Evolutionary conservation across 2,329 filamentous ascomycete species (phyloP).

Genomic region (Dryadomyces sulphureus): DNA sequence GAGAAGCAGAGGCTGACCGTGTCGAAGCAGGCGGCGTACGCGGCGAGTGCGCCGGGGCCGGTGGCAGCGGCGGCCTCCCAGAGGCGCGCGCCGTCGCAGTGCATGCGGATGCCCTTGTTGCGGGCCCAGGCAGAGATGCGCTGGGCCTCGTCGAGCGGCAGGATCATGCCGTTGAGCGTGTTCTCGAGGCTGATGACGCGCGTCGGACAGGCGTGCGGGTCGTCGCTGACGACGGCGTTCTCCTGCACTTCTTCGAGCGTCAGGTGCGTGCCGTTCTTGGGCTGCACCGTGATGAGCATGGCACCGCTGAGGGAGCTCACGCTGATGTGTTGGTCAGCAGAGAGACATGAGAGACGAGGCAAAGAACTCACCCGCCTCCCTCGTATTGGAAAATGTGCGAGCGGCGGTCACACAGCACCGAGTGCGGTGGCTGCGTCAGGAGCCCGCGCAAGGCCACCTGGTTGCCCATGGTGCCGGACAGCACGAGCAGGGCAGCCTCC

Average conservation of each 20-base stretch:
- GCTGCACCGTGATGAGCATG: conserved; percentile 48
- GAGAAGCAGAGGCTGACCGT: conserved; percentile 44
- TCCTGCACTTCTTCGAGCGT: conserved; percentile 63
- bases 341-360: neutral
- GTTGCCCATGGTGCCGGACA: conserved; percentile 91
- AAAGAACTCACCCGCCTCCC: conserved; percentile 36
- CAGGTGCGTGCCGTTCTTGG: conserved; percentile 57
- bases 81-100: conserved; percentile 36
- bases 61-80: conserved; percentile 33
- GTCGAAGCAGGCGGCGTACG: conserved; percentile 31
- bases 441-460: conserved; percentile 70
- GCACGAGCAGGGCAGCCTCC: conserved; percentile 62
- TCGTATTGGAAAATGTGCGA: conserved; percentile 62
- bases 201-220: conserved; percentile 69
- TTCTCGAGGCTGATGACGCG: conserved; percentile 75
- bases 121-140: conserved; percentile 58
- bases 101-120: conserved; percentile 27
- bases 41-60: conserved; percentile 24
- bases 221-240: conserved; percentile 47
- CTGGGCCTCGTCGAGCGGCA: conserved; percentile 57
- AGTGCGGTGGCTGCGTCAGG: conserved; percentile 64
- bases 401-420: conserved; percentile 63
- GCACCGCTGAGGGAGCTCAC: conserved; percentile 60
- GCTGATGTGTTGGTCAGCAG: conserved; percentile 25
- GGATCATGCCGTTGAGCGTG: conserved; percentile 64